phyloP scores from a whole-genome alignment of 495 filamentous ascomycete genomes.

The Pyronema domesticum region DNA sequence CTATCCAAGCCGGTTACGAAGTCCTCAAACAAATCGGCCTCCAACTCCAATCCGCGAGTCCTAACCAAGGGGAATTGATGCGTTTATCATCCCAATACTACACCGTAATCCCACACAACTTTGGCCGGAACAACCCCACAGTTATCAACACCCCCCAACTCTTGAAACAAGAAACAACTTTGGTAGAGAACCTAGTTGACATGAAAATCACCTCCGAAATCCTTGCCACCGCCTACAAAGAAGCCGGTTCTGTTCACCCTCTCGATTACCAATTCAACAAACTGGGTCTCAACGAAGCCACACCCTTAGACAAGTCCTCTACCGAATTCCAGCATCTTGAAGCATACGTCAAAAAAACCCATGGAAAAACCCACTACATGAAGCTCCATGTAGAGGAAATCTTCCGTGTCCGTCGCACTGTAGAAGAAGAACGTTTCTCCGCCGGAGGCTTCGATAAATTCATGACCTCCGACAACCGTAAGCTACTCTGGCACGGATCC shows the following conservation, averaged over 20 bases:
- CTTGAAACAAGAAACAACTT: constrained; percentile 55
- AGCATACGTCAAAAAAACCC: constrained; percentile 47
- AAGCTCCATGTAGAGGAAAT: constrained; percentile 51
- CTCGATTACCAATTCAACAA: constrained; percentile 54
- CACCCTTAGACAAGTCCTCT: constrained; percentile 36
- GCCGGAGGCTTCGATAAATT: constrained; percentile 32
- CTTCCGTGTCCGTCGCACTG: constrained; percentile 64
- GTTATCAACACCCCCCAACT: constrained; percentile 35
- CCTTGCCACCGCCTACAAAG: constrained; percentile 43
- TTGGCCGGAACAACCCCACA: constrained; percentile 55
- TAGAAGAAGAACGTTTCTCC: constrained; percentile 51
- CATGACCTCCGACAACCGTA: constrained; percentile 35
- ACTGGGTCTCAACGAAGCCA: constrained; percentile 59
- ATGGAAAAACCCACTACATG: constrained; percentile 40
- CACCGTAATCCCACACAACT: constrained; percentile 63
- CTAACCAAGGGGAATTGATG: constrained; percentile 31
- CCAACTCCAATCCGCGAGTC: constrained; percentile 32
- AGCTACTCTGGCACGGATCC: constrained; percentile 72
- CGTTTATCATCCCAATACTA: constrained; percentile 58
- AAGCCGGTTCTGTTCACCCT: constrained; percentile 35
- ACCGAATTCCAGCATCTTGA: constrained; percentile 46
- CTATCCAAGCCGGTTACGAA: constrained; percentile 52
- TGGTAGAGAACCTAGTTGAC: constrained; percentile 59
- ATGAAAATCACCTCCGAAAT: constrained; percentile 70
- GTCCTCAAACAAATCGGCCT: constrained; percentile 54